Evolutionary conservation across 2,329 filamentous ascomycete species (phyloP), one percentile per base, ranked within the genome.

Genomic region (Trichoderma guizhouense): DNA sequence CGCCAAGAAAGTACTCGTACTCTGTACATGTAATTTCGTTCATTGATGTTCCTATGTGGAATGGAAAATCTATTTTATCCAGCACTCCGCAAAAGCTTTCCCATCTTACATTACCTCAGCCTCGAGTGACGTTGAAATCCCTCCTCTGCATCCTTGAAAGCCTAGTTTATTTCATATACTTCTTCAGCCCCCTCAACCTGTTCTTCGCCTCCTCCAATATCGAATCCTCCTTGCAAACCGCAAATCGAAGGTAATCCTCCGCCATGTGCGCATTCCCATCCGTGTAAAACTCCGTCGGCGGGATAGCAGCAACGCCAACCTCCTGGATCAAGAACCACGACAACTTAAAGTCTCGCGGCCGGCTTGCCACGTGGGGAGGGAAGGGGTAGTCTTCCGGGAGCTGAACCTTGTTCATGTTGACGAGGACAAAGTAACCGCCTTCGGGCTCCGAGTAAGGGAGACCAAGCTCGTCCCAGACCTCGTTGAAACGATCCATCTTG

Each of bases 301-400:
- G 96, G 74, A 99, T 98, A 9, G 95, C 95, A 3, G 96, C 96
- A 32, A 99, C 94, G 11, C 96, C 96, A 24, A 99, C 86, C 84
- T 99, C 95, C 81, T 95, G 95, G 82, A 99, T 99, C 77, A 98
- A 83, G 84, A 98, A 98, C 95, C 95, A 99, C 43, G 91, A 90
- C 61, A 99, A 88, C 86, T 97, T 93, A 84, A 98, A 99, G 81
- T 99, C 96, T 34, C 96, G 87, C 28, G 96, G 94, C 2, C 96
- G 89, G 78, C 87, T 90, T 15, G 92, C 93, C 43, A 99, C 95
- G 79, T 98, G 94, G 1, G 91, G 86, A 32, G 96, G 96, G 85
- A 98, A 98, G 0, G 91, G 88, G 81, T 98, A 99, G 79, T 91
- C 90, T 5, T 87, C 87, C 0, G 96, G 96, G 6, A 99, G 80